Conservation (phyloP, 176 grass and related monocot species). For the Oryza coarctata region DNA sequence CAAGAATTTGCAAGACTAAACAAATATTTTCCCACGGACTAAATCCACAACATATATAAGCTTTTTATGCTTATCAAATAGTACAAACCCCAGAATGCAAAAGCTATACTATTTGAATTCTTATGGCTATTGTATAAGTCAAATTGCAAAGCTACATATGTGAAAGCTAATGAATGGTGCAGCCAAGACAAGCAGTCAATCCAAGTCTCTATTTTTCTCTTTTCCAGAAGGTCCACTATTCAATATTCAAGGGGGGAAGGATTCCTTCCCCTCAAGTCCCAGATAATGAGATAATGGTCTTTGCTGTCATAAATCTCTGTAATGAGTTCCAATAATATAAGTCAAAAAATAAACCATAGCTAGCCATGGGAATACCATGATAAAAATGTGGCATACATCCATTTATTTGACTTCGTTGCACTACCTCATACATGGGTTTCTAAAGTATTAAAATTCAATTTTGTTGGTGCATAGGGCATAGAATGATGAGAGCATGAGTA, state of each 20-base stretch:
- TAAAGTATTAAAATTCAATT: not conserved
- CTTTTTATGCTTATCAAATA: not conserved
- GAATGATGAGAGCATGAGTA: not conserved
- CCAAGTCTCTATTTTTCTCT: too few species aligned
- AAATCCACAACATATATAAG: not conserved
- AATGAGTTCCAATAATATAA: not conserved
- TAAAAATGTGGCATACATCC: not conserved
- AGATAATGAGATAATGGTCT: not conserved
- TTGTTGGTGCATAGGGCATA: slow-evolving; percentile 9
- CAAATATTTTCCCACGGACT: not conserved
- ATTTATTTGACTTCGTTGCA: slow-evolving; percentile 16
- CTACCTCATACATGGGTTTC: not conserved
- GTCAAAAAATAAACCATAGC: not conserved
- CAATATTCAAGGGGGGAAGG: not conserved
- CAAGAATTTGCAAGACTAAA: not conserved
- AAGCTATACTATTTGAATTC: not conserved
- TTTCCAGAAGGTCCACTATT: not conserved
- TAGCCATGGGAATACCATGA: not conserved
- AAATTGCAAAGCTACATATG: slow-evolving; percentile 2
- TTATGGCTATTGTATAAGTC: not conserved
- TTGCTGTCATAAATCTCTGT: not conserved
- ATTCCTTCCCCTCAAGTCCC: not conserved
- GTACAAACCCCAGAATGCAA: not conserved
- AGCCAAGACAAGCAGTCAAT: not conserved
- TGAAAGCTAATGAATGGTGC: not conserved